Evolutionary conservation across 768 basidiomycete species (phyloP), one percentile per base, ranked within the genome.

Genomic region (Panaeolus cyanescens): DNA sequence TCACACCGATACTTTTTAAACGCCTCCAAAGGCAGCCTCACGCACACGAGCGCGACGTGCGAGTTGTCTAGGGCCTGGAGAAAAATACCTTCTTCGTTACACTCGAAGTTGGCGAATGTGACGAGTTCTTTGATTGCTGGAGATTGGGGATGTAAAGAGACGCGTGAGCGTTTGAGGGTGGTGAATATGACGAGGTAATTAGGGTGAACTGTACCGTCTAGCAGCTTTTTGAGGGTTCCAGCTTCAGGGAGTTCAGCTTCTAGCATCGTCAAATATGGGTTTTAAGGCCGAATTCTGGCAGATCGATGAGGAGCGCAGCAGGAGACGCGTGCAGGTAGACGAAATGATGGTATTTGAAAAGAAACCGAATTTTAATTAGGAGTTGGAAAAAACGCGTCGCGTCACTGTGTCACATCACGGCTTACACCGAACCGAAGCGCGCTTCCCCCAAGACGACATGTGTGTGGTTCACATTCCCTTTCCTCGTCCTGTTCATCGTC

Each of bases 11-110:
- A 99, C 56, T 83, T 80, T 67, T 86, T 83, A 83, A 99, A 99
- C 32, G 93, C 93, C 0, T 83, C 78, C 1, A 87, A 85, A 37
- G 89, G 79, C 30, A 99, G 84, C 63, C 90, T 85, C 53, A 97
- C 94, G 7, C 93, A 80, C 37, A 99, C 96, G 66, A 99, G 91
- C 1, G 96, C 97, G 69, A 99, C 96, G 76, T 99, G 96, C 2
- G 96, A 97, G 83, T 98, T 99, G 80, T 99, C 97, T 97, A 99
- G 99, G 4, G 96, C 97, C 80, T 99, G 96, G 4, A 99, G 85
- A 58, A 86, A 86, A 67, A 99, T 90, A 32, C 96, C 97, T 65
- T 96, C 94, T 65, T 99, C 96, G 63, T 88, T 93, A 75, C 96
- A 98, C 71, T 96, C 92, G 68, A 99, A 97, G 76, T 99, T 99